Conservation (phyloP, 2,329 filamentous ascomycete species). For the Phialophora verrucosa region DNA sequence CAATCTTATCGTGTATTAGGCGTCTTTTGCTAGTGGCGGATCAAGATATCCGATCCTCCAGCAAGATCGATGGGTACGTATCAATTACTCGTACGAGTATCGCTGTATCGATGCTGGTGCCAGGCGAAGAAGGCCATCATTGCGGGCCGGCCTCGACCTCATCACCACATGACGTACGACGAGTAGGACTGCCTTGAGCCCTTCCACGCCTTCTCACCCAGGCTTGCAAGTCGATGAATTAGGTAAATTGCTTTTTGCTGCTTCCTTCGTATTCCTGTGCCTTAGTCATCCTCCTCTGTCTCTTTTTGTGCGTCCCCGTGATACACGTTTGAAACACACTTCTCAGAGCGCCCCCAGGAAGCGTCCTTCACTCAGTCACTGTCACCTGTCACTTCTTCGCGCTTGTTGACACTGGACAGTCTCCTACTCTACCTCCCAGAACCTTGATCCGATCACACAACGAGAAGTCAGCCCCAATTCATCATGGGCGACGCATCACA, state of each 20-base stretch:
- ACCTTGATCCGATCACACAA: not conserved
- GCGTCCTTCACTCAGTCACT: not conserved
- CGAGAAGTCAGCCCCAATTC: not conserved
- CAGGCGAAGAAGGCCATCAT: not conserved
- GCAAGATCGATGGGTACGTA: not conserved
- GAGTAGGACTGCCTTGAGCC: not conserved
- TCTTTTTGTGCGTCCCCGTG: conserved; percentile 19
- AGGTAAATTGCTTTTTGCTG: conserved; percentile 6
- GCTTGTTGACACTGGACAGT: not conserved
- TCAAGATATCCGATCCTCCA: not conserved
- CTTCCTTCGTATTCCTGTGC: conserved; percentile 9
- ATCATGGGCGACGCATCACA: conserved; percentile 18
- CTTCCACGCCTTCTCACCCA: not conserved
- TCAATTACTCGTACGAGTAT: too few species aligned
- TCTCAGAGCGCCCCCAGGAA: not conserved
- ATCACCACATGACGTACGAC: not conserved
- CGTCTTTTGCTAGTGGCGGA: conserved; percentile 9
- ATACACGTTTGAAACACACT: conserved; percentile 19
- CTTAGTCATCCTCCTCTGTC: conserved; percentile 21
- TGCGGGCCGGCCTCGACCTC: not conserved
- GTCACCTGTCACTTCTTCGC: not conserved
- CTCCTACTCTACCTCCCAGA: not conserved
- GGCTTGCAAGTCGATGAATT: conserved; percentile 6
- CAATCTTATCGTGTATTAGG: not conserved
- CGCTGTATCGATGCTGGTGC: too few species aligned